Percentiles rank a stretch among this genome's conserved stretches.
Evolutionary conservation across 2,329 filamentous ascomycete species (phyloP).

Genomic region (Chrysoporthe puriensis): DNA sequence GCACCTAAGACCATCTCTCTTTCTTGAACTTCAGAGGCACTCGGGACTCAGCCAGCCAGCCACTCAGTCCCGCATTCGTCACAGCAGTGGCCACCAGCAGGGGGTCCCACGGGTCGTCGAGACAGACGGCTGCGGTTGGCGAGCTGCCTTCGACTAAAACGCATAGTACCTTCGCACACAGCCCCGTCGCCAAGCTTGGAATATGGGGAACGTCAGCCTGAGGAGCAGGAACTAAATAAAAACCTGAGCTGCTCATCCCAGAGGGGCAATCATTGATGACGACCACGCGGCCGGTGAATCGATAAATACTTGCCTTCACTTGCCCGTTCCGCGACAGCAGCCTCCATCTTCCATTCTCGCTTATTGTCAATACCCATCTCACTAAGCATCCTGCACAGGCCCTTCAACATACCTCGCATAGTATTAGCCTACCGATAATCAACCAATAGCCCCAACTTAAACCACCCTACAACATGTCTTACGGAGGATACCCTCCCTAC

Average conservation of each 20-base stretch:
- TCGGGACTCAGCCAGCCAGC: background rate
- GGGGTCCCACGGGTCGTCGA: background rate
- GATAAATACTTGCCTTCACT: background rate
- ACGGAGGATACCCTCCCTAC: constrained; percentile 41
- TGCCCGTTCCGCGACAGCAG: background rate
- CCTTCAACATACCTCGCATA: background rate
- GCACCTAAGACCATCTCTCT: background rate
- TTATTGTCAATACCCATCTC: background rate
- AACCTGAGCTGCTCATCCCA: constrained; percentile 2
- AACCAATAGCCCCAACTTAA: background rate
- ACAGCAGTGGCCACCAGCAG: background rate
- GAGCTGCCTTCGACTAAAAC: no score
- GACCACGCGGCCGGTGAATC: background rate
- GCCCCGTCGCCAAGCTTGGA: background rate
- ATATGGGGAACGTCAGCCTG: background rate
- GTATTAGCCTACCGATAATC: background rate
- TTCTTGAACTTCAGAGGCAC: background rate
- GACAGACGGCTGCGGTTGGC: background rate
- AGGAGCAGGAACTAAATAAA: background rate
- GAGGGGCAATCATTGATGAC: background rate
- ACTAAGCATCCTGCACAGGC: background rate
- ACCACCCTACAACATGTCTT: constrained; percentile 38
- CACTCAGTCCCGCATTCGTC: background rate
- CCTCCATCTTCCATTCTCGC: background rate
- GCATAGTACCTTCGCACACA: background rate